Base-by-base conservation (phyloP, 805 yeast genomes). In the Grigorovia jiainica region DNA sequence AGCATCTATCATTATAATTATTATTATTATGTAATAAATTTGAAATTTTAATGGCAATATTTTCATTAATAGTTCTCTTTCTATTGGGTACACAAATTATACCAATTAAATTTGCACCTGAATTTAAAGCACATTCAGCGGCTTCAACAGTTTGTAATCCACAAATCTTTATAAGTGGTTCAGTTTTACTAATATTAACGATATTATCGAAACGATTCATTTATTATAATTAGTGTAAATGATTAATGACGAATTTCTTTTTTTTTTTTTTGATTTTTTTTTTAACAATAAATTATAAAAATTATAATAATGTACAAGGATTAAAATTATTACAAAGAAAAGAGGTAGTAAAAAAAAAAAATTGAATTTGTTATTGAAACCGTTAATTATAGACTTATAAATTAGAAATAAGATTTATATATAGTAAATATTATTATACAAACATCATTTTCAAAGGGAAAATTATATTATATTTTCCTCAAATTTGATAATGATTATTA, bases 21-120 rank as follows among this genome's bases (percentile, higher is more conserved):
- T 51, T 25, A 15, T 33, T 67, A 3, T 58, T 64, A 31, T 65
- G 52, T 2, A 67, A 71, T 21, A 66, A 35, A 3, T 42, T 39
- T 2, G 76, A 65, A 7, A 83, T 76, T 19, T 58, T 53, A 35
- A 46, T 50, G 0, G 87, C 89, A 2, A 58, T 58, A 1, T 50
- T 64, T 1, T 57, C 53, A 21, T 67, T 66, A 1, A 87, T 73
- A 0, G 95, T 85, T 42, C 98, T 72, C 31, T 74, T 72, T 43
- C 95, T 66, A 18, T 73, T 73, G 0, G 97, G 97, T 2, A 87
- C 97, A 57, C 92, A 60, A 23, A 92, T 92, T 50, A 85, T 76
- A 1, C 98, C 98, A 2, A 90, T 53, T 33, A 86, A 59, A 48
- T 82, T 75, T 0, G 97, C 89, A 0, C 94, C 94, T 6, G 67